These are phyloP conservation scores for Tuber borchii DNA, from an alignment of 495 filamentous ascomycete species.

Conservation along the genomic window DNA sequence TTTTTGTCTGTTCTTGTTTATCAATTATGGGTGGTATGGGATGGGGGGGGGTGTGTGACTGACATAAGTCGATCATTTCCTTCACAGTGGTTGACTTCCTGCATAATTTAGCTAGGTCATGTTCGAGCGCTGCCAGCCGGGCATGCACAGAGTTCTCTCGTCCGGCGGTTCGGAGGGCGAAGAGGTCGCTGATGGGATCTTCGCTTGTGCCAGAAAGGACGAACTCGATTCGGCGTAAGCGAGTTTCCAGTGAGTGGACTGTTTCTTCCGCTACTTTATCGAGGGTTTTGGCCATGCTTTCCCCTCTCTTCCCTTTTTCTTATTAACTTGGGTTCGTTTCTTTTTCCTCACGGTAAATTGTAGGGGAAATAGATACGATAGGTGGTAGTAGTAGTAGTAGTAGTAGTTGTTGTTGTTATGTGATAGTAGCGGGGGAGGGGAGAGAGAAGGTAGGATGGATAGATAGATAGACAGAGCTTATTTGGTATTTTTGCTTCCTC, in stretches of 20 bases:
- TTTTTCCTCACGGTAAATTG: background rate
- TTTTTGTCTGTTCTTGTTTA: constrained; percentile 14
- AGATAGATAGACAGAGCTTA: background rate
- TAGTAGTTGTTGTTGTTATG: too few species aligned
- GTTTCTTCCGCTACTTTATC: constrained; percentile 29
- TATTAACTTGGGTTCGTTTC: background rate
- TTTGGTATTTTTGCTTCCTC: background rate
- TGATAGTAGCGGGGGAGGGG: background rate
- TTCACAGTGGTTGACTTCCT: constrained; percentile 24
- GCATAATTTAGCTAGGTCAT: constrained; percentile 25
- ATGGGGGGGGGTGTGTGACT: constrained; percentile 4
- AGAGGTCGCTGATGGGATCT: constrained; percentile 27
- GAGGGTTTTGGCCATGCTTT: constrained; percentile 20
- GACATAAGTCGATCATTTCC: constrained; percentile 32
- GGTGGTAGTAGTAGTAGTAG: background rate
- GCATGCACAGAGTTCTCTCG: constrained; percentile 26
- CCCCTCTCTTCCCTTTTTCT: background rate
- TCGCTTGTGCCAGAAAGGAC: constrained; percentile 30
- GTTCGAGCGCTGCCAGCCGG: constrained; percentile 24
- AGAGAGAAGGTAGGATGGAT: background rate
- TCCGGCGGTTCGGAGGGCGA: constrained; percentile 22
- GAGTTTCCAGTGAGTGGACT: constrained; percentile 31
- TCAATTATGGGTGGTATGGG: background rate
- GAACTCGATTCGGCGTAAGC: constrained; percentile 35
- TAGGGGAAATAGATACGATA: background rate